These are phyloP conservation scores for Diplodia intermedia DNA, from an alignment of 2,329 filamentous ascomycete genomes.

Conservation along the genomic window DNA sequence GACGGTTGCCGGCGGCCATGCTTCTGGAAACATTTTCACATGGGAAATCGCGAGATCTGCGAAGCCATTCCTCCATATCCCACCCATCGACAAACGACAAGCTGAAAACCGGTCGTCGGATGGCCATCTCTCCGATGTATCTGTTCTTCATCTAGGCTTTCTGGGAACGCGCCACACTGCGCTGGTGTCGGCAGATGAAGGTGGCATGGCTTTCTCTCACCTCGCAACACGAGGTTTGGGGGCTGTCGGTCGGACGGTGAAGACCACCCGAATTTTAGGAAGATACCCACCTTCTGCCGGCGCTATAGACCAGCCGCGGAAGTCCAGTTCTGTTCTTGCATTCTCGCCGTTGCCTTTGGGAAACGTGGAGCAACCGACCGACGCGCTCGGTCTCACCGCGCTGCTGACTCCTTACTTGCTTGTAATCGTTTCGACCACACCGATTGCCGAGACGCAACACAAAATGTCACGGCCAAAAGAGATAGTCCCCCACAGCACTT, in stretches of 20 bases:
- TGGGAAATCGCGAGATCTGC: slow-evolving; percentile 90
- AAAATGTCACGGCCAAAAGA: slow-evolving; percentile 93
- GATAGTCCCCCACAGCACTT: slow-evolving; percentile 83
- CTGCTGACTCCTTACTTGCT: slow-evolving; percentile 95
- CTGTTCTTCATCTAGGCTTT: slow-evolving; percentile 92
- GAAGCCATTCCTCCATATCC: slow-evolving; percentile 86
- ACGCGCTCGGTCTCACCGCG: slow-evolving; percentile 87
- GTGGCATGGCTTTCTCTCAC: slow-evolving; percentile 98
- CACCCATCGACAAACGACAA: slow-evolving; percentile 72
- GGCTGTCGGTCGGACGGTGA: slow-evolving; percentile 81
- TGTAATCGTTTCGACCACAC: slow-evolving; percentile 96
- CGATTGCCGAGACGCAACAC: slow-evolving; percentile 93
- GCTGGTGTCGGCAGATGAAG: slow-evolving; percentile 90
- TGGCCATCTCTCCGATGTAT: slow-evolving; percentile 79
- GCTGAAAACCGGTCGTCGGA: slow-evolving; percentile 72
- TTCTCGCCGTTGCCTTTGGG: slow-evolving; percentile 90
- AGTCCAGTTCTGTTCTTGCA: slow-evolving; percentile 92
- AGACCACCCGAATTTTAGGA: slow-evolving; percentile 87
- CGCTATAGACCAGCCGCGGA: slow-evolving; percentile 71
- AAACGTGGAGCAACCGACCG: slow-evolving; percentile 89
- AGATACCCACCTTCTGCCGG: slow-evolving; percentile 79
- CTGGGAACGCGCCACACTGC: slow-evolving; percentile 92
- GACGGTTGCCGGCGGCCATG: slow-evolving; percentile 88
- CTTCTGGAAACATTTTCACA: slow-evolving; percentile 89
- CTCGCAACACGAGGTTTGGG: slow-evolving; percentile 91